Evolutionary conservation across 345 rosid species (phyloP).

Genomic region (Raphanus sativus): DNA sequence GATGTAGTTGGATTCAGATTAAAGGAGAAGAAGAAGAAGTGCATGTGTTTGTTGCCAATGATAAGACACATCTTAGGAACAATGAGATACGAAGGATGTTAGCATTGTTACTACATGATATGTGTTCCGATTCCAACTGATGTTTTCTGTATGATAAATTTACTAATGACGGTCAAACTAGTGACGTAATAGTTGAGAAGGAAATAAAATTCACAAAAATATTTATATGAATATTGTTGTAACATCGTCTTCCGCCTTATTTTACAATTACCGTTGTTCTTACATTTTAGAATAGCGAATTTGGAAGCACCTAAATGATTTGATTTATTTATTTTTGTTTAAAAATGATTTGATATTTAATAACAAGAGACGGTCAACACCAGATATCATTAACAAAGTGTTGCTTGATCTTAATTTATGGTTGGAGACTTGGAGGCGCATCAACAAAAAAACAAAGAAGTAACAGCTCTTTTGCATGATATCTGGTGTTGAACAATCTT

Average conservation of each 20-base stretch:
- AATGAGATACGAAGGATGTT: slow-evolving; percentile 37
- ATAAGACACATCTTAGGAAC: slow-evolving; percentile 42
- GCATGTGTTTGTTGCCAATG: slow-evolving; percentile 54
- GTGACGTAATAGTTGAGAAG: not conserved
- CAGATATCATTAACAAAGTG: too few relatives aligned
- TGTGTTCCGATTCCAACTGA: slow-evolving; percentile 6
- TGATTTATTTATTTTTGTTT: too few relatives aligned
- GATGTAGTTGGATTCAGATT: slow-evolving; percentile 62
- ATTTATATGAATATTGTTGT: not conserved
- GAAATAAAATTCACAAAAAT: not conserved
- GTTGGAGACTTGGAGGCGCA: not conserved
- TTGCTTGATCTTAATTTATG: too few relatives aligned
- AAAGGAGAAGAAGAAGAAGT: slow-evolving; percentile 39
- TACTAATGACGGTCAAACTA: not conserved
- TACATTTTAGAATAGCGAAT: not conserved
- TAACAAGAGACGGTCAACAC: too few relatives aligned
- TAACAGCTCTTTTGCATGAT: not conserved
- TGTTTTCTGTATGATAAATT: not conserved
- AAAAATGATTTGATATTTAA: not conserved
- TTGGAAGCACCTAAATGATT: not conserved
- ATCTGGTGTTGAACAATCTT: not conserved
- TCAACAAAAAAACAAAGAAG: not conserved
- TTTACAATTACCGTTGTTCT: not conserved
- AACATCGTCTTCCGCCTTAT: not conserved
- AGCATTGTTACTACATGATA: slow-evolving; percentile 42